These are phyloP conservation scores for Mrakiaceae sp. DNA, from an alignment of 1,284 basidiomycete species.

Conservation along the genomic window DNA sequence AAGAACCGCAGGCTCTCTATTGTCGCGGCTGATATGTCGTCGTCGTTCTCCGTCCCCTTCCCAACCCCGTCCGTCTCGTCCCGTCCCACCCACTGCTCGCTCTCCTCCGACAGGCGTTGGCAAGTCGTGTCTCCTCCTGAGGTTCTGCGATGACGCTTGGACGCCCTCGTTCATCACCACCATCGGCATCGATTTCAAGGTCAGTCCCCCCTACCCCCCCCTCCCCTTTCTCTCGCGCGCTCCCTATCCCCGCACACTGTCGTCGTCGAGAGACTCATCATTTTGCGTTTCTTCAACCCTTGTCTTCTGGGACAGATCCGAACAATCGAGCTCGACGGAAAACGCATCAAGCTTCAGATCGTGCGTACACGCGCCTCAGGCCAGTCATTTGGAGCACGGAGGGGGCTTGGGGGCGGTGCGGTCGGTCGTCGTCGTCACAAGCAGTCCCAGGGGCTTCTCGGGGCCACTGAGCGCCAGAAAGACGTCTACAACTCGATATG, in stretches of 20 bases:
- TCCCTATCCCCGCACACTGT: not conserved
- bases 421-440: too few relatives aligned
- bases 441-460: too few relatives aligned
- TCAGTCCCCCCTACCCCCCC: constrained; percentile 1
- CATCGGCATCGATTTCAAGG: constrained; percentile 51
- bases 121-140: constrained; percentile 93
- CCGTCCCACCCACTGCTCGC: not conserved
- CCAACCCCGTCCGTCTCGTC: not conserved
- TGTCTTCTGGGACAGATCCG: constrained; percentile 52
- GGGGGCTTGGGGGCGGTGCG: too few relatives aligned
- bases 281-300: too few relatives aligned
- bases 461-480: too few relatives aligned
- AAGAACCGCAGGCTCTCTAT: too few relatives aligned
- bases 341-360: constrained; percentile 92
- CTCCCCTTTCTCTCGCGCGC: constrained; percentile 2
- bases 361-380: constrained; percentile 41
- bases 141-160: constrained; percentile 99
- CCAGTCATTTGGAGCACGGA: too few relatives aligned
- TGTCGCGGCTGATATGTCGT: too few relatives aligned
- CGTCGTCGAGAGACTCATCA: too few relatives aligned
- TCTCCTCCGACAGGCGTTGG: constrained; percentile 60
- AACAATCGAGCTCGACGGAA: constrained; percentile 91
- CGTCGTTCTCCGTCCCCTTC: not conserved
- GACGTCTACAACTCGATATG: too few relatives aligned
- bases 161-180: constrained; percentile 99